Conservation (phyloP, 139 green algal species). For the Coelastrella sp. region DNA sequence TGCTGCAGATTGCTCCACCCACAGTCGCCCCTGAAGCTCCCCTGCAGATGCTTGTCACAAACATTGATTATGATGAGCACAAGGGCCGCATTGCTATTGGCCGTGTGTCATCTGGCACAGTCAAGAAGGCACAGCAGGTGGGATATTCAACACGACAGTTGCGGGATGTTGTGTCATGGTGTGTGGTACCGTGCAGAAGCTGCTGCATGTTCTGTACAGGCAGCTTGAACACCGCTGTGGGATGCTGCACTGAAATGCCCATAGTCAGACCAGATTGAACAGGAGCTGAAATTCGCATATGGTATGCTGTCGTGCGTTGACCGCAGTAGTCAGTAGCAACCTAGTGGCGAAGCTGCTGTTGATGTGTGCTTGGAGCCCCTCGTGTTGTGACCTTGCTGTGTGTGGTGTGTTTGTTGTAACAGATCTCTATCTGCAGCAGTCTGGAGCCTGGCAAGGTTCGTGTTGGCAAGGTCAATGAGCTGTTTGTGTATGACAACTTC, state of each 20-base stretch:
- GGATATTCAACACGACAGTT: not conserved
- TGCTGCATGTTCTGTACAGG: too few relatives aligned
- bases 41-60: slow-evolving; percentile 95
- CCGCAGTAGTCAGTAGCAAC: too few relatives aligned
- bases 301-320: too few relatives aligned
- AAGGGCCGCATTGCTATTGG: slow-evolving; percentile 97
- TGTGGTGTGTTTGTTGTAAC: not conserved
- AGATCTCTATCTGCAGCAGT: slow-evolving; percentile 47
- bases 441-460: slow-evolving; percentile 55
- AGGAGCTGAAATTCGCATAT: too few relatives aligned
- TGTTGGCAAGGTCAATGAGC: slow-evolving; percentile 84
- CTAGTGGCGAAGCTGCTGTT: too few relatives aligned
- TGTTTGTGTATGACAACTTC: slow-evolving; percentile 99
- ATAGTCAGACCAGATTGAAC: too few relatives aligned
- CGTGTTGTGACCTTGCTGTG: not conserved
- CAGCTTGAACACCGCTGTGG: too few relatives aligned
- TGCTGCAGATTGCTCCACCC: slow-evolving; percentile 72
- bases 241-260: too few relatives aligned
- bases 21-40: slow-evolving; percentile 75
- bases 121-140: slow-evolving; percentile 74
- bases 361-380: too few relatives aligned
- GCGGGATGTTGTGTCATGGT: too few relatives aligned
- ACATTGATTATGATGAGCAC: slow-evolving; percentile 96
- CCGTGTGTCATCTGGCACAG: slow-evolving; percentile 81
- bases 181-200: too few relatives aligned